Evolutionary conservation across 1,284 basidiomycete species (phyloP).

Genomic region (Megacollybia platyphylla): DNA sequence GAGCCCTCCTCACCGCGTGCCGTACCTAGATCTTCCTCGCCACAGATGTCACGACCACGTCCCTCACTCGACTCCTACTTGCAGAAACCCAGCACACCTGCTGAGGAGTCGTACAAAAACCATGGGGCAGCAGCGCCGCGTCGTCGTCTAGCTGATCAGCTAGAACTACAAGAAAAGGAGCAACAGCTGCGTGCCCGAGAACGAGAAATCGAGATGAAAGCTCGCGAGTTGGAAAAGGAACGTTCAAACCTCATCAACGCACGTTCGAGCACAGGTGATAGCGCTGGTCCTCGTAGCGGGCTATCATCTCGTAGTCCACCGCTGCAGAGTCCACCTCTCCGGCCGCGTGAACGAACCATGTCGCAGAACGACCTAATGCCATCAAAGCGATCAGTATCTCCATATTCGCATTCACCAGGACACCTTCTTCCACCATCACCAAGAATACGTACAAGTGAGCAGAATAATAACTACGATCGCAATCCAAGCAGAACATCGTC

Average conservation of each 20-base stretch:
- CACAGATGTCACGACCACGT: slow-evolving; percentile 8
- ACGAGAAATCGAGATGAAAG: slow-evolving; percentile 39
- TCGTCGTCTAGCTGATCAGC: slow-evolving; percentile 34
- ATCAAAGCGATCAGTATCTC: slow-evolving; percentile 7
- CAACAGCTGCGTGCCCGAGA: slow-evolving; percentile 41
- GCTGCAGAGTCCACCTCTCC: slow-evolving; percentile 8
- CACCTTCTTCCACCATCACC: slow-evolving; percentile 27
- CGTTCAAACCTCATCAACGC: slow-evolving; percentile 23
- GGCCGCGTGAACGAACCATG: slow-evolving; percentile 19
- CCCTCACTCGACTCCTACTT: slow-evolving; percentile 7
- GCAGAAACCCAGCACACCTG: slow-evolving; percentile 5
- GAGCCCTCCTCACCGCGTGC: slow-evolving; percentile 20
- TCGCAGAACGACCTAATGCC: slow-evolving; percentile 10
- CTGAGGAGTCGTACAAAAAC: slow-evolving; percentile 1
- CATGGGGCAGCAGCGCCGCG: slow-evolving; percentile 14
- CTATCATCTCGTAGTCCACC: slow-evolving; percentile 1
- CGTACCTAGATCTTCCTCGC: slow-evolving; percentile 15
- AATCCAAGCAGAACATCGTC: slow-evolving; percentile 9
- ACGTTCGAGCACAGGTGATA: slow-evolving; percentile 8
- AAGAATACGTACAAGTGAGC: slow-evolving; percentile 8
- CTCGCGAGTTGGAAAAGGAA: slow-evolving; percentile 43
- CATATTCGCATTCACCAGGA: slow-evolving; percentile 30
- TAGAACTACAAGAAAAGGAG: slow-evolving; percentile 40
- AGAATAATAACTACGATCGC: slow-evolving; percentile 5
- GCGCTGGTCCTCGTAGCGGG: background rate